Evolutionary conservation across 345 rosid species (phyloP).

Genomic region (Eucalyptus cloeziana): DNA sequence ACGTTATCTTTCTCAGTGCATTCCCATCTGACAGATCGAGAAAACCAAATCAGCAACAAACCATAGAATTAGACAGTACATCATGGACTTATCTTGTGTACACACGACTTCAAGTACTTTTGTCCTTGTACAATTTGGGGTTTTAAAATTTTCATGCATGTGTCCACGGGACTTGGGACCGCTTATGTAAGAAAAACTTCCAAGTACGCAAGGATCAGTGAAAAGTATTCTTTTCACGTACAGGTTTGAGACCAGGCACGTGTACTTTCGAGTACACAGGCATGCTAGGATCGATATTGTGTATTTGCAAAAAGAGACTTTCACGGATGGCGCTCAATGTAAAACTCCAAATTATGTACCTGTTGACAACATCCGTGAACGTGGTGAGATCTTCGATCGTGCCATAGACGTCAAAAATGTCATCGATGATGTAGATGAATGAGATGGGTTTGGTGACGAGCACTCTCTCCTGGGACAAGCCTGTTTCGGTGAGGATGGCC

Average conservation of each 20-base stretch:
- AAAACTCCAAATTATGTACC: background rate
- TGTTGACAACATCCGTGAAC: background rate
- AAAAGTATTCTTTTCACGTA: too few species aligned
- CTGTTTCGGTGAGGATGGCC: background rate
- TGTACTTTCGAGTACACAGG: background rate
- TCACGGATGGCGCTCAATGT: too few species aligned
- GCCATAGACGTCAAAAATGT: background rate
- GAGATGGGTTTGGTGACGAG: background rate
- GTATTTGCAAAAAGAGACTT: too few species aligned
- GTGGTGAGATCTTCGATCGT: background rate
- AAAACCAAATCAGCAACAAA: background rate
- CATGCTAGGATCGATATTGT: too few species aligned
- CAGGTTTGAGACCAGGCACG: background rate
- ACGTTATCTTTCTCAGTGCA: background rate
- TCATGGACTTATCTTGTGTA: background rate
- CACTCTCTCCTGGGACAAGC: background rate
- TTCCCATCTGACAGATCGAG: conserved; percentile 6
- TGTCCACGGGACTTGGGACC: too few species aligned
- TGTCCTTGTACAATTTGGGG: too few species aligned
- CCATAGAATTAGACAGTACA: background rate
- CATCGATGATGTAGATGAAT: background rate
- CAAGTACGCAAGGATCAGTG: too few species aligned
- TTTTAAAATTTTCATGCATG: too few species aligned
- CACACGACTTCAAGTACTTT: background rate
- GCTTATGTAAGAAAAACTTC: too few species aligned